phyloP scores from a whole-genome alignment of 1,284 basidiomycete species.

The Malassezia sympodialis region DNA sequence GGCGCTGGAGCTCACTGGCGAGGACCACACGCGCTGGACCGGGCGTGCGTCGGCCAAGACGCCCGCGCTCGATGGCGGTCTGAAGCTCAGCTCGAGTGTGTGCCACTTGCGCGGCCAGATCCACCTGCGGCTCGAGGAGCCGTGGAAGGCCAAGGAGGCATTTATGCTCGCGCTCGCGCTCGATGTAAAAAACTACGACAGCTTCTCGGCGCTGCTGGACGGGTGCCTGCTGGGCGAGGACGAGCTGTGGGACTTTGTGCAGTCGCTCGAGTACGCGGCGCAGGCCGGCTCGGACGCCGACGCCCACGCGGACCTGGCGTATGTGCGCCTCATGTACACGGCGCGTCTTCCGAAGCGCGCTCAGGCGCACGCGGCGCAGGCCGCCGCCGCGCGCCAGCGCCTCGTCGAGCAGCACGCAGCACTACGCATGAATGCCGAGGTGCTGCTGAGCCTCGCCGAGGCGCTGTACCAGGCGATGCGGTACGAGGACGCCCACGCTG shows the following conservation, averaged over 20 bases:
- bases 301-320: conserved; percentile 63
- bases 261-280: conserved; percentile 67
- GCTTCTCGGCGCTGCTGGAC: conserved; percentile 77
- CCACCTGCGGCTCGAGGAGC: conserved; percentile 82
- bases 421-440: conserved; percentile 78
- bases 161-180: conserved; percentile 89
- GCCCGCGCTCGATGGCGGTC: conserved; percentile 46
- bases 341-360: conserved; percentile 70
- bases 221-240: conserved; percentile 57
- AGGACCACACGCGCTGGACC: conserved; percentile 44
- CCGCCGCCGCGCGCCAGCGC: conserved; percentile 51
- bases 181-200: conserved; percentile 95
- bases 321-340: conserved; percentile 82
- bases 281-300: conserved; percentile 57
- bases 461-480: conserved; percentile 75
- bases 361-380: conserved; percentile 9
- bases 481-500: conserved; percentile 82
- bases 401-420: conserved; percentile 56
- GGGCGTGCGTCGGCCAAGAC: conserved; percentile 22
- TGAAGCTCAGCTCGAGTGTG: conserved; percentile 52
- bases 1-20: conserved; percentile 84
- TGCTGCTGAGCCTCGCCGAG: conserved; percentile 82
- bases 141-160: conserved; percentile 75
- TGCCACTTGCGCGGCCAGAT: conserved; percentile 84
- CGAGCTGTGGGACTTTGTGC: conserved; percentile 79